These are phyloP conservation scores for Crataegus laevigata DNA, from an alignment of 306 rosid species.

Conservation along the genomic window DNA sequence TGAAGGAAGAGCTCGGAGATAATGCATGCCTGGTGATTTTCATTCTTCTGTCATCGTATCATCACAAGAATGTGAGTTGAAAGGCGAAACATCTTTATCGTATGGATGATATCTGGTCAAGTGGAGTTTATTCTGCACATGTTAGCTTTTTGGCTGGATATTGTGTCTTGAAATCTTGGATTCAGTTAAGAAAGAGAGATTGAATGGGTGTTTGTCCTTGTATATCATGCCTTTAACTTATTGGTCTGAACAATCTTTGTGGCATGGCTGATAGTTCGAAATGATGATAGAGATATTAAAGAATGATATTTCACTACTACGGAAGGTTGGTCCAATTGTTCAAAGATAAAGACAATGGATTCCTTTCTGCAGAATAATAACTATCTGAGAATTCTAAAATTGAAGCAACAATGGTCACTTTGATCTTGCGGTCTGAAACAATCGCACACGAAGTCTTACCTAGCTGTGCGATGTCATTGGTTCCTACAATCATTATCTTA, in stretches of 20 bases:
- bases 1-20: background rate
- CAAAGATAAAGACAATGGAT: background rate
- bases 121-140: constrained; percentile 1
- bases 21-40: background rate
- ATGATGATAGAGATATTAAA: background rate
- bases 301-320: background rate
- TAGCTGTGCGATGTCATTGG: background rate
- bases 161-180: constrained; percentile 13
- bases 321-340: background rate
- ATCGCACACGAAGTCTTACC: background rate
- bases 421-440: background rate
- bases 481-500: background rate
- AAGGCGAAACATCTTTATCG: constrained; percentile 27
- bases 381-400: background rate
- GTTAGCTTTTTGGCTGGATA: background rate
- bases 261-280: background rate
- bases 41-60: constrained; percentile 10
- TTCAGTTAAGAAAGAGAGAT: background rate
- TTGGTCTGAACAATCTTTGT: background rate
- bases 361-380: background rate
- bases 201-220: background rate
- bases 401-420: background rate
- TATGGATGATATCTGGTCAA: constrained; percentile 28
- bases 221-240: background rate
- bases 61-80: constrained; percentile 24